Base-by-base conservation (phyloP, 371 early-diverging fungal genomes). In the Chytridium lagenaria region DNA sequence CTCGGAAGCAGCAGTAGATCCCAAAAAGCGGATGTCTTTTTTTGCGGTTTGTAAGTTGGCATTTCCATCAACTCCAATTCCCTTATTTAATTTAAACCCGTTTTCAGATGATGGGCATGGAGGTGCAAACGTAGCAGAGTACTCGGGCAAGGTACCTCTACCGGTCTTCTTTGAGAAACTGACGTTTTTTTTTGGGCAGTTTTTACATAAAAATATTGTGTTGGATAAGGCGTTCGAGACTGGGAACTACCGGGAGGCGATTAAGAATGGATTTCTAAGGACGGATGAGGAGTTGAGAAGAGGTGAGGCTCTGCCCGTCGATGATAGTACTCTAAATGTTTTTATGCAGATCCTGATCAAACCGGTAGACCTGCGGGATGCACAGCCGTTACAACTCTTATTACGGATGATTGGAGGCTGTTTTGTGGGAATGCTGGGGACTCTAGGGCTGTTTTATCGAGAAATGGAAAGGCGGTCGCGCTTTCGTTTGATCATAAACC, bases 51-150 rank as follows among this genome's bases (percentile, higher is more conserved):
- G 10, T 7, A 61, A 34, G 63, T 19, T 81, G 63, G 2, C 63
- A 30, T 38, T 61, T 61, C 97, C 95, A 2, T 94, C 91, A n/a
- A 97, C 97, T 2, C n/a, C n/a, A n/a, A n/a, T n/a, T n/a, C n/a
- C n/a, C n/a, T n/a, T n/a, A n/a, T n/a, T n/a, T n/a, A n/a, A n/a
- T n/a, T n/a, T n/a, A n/a, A n/a, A n/a, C n/a, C n/a, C n/a, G n/a
- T n/a, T n/a, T n/a, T n/a, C n/a, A n/a, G 96, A 90, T 80, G 98
- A 98, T 81, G 98, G 98, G 1, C 98, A 98, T 78, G 98, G 97
- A 77, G 98, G 95, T 2, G 74, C 83, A 39, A 85, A 79, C 69
- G 92, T 95, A 2, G 97, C 98, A 36, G 90, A 91, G 78, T 97
- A 91, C 76, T 80, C 86, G 31, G 95, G 96, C 39, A 85, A 86